Conservation (phyloP, 2,329 filamentous ascomycete species). For the Exserohilum rostratum region DNA sequence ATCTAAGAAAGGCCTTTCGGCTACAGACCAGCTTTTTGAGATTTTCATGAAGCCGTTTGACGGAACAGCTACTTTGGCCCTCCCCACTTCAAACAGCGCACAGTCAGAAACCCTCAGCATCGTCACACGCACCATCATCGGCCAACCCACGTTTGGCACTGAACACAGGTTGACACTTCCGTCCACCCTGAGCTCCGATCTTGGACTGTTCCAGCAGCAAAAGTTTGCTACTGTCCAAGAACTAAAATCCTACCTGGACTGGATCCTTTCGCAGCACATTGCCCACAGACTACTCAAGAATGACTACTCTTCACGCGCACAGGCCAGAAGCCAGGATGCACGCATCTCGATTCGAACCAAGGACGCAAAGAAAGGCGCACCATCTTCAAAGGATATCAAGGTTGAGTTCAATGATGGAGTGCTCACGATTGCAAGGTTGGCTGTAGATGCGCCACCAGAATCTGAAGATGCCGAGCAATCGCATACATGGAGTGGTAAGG, state of each 20-base stretch:
- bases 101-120: slow-evolving; percentile 34
- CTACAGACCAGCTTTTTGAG: slow-evolving; percentile 41
- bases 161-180: slow-evolving; percentile 44
- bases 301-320: slow-evolving; percentile 27
- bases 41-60: slow-evolving; percentile 38
- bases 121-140: slow-evolving; percentile 41
- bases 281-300: slow-evolving; percentile 37
- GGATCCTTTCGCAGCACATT: slow-evolving; percentile 41
- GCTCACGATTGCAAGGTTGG: slow-evolving; percentile 20
- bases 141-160: slow-evolving; percentile 43
- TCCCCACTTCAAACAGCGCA: slow-evolving; percentile 29
- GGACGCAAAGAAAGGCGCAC: slow-evolving; percentile 24
- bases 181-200: slow-evolving; percentile 31
- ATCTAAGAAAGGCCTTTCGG: slow-evolving; percentile 32
- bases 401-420: slow-evolving; percentile 27
- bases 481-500: slow-evolving; percentile 34
- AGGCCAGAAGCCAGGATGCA: slow-evolving; percentile 28
- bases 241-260: slow-evolving; percentile 40
- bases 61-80: slow-evolving; percentile 34
- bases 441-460: slow-evolving; percentile 5
- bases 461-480: slow-evolving; percentile 20
- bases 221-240: slow-evolving; percentile 39
- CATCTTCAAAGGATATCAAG: slow-evolving; percentile 27
- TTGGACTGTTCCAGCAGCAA: slow-evolving; percentile 37
- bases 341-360: slow-evolving; percentile 31